Evolutionary conservation across 495 filamentous ascomycete species (phyloP).

Genomic region (Copromyces sp.): DNA sequence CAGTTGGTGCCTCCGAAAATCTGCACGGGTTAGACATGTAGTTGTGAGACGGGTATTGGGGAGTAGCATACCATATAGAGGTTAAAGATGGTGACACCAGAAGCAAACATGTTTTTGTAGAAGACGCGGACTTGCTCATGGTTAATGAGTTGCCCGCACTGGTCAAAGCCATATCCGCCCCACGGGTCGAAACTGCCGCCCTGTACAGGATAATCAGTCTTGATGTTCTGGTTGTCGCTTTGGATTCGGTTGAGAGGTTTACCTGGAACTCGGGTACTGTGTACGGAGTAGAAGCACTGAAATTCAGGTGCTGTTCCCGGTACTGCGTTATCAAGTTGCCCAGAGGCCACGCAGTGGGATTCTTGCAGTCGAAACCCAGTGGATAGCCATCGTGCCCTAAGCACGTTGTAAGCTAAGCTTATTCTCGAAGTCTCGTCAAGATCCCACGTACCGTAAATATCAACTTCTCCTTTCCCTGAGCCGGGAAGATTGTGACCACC

Average conservation of each 20-base stretch:
- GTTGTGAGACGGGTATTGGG: conserved; percentile 6
- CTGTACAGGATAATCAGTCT: conserved; percentile 44
- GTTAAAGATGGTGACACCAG: conserved; percentile 36
- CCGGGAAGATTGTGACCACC: conserved; percentile 57
- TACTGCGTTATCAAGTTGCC: conserved; percentile 31
- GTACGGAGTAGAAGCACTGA: conserved; percentile 47
- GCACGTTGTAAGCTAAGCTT: neutral
- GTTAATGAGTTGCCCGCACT: conserved; percentile 54
- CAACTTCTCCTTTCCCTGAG: conserved; percentile 50
- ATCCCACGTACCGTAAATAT: conserved; percentile 47
- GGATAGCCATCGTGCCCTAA: conserved; percentile 62
- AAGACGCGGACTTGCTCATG: conserved; percentile 67
- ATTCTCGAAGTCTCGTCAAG: neutral
- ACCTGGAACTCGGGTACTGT: conserved; percentile 48
- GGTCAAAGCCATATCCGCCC: conserved; percentile 57
- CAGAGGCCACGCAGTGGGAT: conserved; percentile 41
- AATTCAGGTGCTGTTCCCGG: conserved; percentile 26
- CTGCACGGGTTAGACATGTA: conserved; percentile 19
- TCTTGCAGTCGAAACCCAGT: conserved; percentile 50
- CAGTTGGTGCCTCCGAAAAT: conserved; percentile 72
- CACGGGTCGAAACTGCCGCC: conserved; percentile 69
- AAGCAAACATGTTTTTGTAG: conserved; percentile 68
- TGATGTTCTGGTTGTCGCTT: neutral
- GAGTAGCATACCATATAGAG: conserved; percentile 50
- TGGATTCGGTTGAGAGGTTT: neutral